phyloP scores from a whole-genome alignment of 2,329 filamentous ascomycete genomes.

The Neofusicoccum parvum region DNA sequence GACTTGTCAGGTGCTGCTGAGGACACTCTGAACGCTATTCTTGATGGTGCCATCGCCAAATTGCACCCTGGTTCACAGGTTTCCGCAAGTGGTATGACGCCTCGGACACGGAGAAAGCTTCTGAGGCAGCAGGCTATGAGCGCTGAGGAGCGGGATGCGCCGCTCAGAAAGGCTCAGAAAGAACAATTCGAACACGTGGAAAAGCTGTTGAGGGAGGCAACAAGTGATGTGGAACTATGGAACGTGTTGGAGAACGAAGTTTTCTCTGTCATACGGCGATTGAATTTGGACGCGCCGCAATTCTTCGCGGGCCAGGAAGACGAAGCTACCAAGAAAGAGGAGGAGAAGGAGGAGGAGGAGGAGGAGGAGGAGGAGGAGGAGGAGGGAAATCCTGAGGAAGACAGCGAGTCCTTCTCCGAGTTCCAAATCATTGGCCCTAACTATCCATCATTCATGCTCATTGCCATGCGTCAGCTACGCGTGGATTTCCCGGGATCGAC shows the following conservation, averaged over 20 bases:
- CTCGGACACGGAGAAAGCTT: background rate
- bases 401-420: slow-evolving; percentile 27
- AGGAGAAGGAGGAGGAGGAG: background rate
- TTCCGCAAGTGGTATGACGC: background rate
- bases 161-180: slow-evolving; percentile 17
- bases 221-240: slow-evolving; percentile 68
- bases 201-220: slow-evolving; percentile 55
- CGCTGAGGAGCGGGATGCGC: background rate
- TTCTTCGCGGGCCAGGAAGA: background rate
- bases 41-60: background rate
- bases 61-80: background rate
- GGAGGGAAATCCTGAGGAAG: background rate
- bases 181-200: slow-evolving; percentile 49
- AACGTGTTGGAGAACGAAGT: slow-evolving; percentile 66
- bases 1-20: background rate
- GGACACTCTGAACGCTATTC: slow-evolving; percentile 10
- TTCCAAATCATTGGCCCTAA: slow-evolving; percentile 65
- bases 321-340: background rate
- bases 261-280: slow-evolving; percentile 59
- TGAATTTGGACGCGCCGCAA: slow-evolving; percentile 52
- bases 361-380: background rate
- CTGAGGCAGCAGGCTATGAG: background rate
- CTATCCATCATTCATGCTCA: slow-evolving; percentile 64
- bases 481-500: slow-evolving; percentile 62
- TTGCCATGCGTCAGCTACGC: slow-evolving; percentile 60